Evolutionary conservation across 306 rosid species (phyloP), one percentile per base, ranked within the genome.

Genomic region (Abrus precatorius): DNA sequence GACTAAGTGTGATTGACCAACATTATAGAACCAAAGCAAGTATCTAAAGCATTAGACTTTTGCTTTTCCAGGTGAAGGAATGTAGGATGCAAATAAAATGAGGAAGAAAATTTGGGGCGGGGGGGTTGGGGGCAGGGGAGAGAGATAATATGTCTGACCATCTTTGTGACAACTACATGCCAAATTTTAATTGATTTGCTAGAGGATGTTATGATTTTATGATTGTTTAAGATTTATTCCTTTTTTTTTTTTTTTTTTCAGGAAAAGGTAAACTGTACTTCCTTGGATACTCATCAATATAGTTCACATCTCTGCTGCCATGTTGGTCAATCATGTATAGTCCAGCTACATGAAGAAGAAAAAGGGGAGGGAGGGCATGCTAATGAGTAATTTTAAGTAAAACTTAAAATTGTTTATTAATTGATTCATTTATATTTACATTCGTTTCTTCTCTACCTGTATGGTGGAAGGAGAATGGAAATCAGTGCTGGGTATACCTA

Each of bases 211-310:
- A 49, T 36, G 52, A 52, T 67, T 85, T 79, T 82, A 41, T 74
- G 49, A 72, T 82, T 79, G 59, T 83, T 72, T 83, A 77, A 38
- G 67, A 36, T 56, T 56, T 75, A 28, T 27, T 36, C 49, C n/a
- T 7, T 20, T 1, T 49, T 50, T 76, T 32, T 75, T 40, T 59
- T 10, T 59, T 57, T 72, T 78, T 79, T 73, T 61, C 87, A 84
- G 87, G 87, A 48, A 84, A 84, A 84, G 87, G 87, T 84, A 79
- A 73, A 78, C 80, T 78, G 80, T 49, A 57, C 80, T 74, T 83
- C 84, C 66, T 78, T 78, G 88, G 85, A 78, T 82, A 77, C 81
- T 67, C 52, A 36, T 76, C 73, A 85, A 64, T 76, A 66, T 81
- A 76, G 62, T 85, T 76, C 72, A 74, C 76, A 34, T 49, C 81